phyloP scores from a whole-genome alignment of 768 basidiomycete genomes.

The Phanerochaete carnosa region DNA sequence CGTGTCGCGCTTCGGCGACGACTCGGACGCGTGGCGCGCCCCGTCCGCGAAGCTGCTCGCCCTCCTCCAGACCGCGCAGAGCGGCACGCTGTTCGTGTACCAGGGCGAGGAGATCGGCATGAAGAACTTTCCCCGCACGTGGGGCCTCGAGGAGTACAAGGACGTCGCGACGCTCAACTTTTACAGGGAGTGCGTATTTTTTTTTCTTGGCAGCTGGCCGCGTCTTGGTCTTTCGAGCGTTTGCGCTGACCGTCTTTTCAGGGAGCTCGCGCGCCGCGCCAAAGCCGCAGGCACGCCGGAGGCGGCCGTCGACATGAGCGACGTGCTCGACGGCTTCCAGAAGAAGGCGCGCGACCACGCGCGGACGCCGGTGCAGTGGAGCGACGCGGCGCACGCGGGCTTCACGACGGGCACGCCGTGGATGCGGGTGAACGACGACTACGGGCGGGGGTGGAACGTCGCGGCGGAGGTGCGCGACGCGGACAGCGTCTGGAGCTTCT shows the following conservation, averaged over 20 bases:
- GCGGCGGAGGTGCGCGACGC: conserved; percentile 42
- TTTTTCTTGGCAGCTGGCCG: too few species aligned
- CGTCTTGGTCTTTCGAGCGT: neutral
- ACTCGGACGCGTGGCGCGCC: conserved; percentile 50
- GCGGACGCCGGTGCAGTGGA: conserved; percentile 63
- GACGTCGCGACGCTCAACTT: conserved; percentile 63
- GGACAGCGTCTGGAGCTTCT: conserved; percentile 59
- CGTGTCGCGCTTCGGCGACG: conserved; percentile 66
- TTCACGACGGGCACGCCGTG: conserved; percentile 66
- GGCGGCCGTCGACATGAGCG: conserved; percentile 61
- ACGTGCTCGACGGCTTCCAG: conserved; percentile 53
- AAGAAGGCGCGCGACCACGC: conserved; percentile 71
- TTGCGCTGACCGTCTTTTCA: neutral
- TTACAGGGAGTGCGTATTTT: conserved; percentile 50
- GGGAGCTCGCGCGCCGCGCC: conserved; percentile 27
- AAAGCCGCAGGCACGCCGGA: conserved; percentile 31
- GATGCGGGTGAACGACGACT: conserved; percentile 77
- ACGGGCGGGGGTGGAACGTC: conserved; percentile 52
- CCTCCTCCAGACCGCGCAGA: conserved; percentile 55
- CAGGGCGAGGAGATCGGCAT: conserved; percentile 75
- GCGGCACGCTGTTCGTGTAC: conserved; percentile 69
- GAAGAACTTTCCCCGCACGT: conserved; percentile 56
- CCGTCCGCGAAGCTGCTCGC: conserved; percentile 64
- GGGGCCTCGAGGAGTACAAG: conserved; percentile 73
- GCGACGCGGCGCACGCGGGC: conserved; percentile 49